A percentile compares a stretch with the other conserved stretches of the same genome.
phyloP scores from a whole-genome alignment of 148 eudicot species.

The Persicaria maculosa region DNA sequence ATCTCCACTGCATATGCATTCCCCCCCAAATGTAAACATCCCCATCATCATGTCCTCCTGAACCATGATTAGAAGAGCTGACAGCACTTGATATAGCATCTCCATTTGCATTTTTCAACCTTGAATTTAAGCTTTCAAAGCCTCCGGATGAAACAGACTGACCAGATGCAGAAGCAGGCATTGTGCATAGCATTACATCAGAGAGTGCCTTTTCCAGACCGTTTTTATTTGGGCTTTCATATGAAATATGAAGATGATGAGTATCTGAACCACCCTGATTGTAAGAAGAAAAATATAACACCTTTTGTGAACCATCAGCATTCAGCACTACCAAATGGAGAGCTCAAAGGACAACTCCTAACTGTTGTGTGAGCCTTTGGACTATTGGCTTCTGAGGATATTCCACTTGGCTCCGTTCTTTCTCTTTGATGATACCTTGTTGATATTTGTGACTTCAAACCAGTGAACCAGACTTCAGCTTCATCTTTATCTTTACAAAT shows the following conservation, averaged over 20 bases:
- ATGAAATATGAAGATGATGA: slow-evolving; percentile 26
- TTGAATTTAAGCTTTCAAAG: slow-evolving; percentile 33
- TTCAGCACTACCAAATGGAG: slow-evolving; percentile 44
- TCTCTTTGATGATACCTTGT: slow-evolving; percentile 33
- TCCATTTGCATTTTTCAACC: slow-evolving; percentile 29
- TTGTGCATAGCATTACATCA: slow-evolving; percentile 36
- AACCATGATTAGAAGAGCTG: slow-evolving; percentile 63
- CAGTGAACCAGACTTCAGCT: slow-evolving; percentile 76
- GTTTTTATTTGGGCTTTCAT: slow-evolving; percentile 38
- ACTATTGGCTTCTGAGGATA: slow-evolving; percentile 45
- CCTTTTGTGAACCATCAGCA: slow-evolving; percentile 35
- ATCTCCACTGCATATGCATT: slow-evolving; percentile 35
- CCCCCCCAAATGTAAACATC: slow-evolving; percentile 78
- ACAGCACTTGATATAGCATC: slow-evolving; percentile 61
- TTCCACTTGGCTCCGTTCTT: slow-evolving; percentile 35
- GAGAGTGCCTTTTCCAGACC: slow-evolving; percentile 53
- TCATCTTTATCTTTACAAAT: slow-evolving; percentile 80
- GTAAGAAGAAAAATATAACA: slow-evolving; percentile 13
- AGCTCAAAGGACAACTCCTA: slow-evolving; percentile 43
- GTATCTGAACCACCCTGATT: slow-evolving; percentile 34
- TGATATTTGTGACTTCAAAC: slow-evolving; percentile 50
- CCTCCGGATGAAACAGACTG: slow-evolving; percentile 40
- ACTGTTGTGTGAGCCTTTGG: slow-evolving; percentile 37
- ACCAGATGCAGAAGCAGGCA: slow-evolving; percentile 30
- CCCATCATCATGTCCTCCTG: slow-evolving; percentile 45